Conservation (phyloP, 163 green algal species). For the Chlamydomonas reinhardtii region DNA sequence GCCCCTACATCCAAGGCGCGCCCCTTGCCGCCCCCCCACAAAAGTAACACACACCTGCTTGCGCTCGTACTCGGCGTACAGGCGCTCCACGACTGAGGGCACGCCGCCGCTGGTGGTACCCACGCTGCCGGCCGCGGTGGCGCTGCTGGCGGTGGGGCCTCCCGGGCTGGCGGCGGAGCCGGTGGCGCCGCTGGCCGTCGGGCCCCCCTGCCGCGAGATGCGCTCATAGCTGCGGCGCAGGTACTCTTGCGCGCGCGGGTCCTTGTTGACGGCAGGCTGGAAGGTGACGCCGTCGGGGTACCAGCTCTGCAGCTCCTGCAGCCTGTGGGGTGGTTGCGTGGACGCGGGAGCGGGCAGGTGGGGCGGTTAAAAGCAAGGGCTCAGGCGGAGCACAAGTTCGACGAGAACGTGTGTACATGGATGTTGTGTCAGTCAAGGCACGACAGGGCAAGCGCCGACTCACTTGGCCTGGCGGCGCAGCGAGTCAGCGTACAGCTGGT, state of each 20-base stretch:
- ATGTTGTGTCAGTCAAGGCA: too few species aligned
- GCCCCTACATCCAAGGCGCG: too few species aligned
- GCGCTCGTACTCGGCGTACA: constrained; percentile 56
- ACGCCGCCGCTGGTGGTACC: not conserved
- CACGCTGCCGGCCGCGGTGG: not conserved
- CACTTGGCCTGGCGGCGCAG: constrained; percentile 66
- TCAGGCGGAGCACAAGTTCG: too few species aligned
- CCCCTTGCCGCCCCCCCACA: too few species aligned
- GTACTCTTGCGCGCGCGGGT: constrained; percentile 44
- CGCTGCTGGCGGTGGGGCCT: not conserved
- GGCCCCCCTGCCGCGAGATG: not conserved
- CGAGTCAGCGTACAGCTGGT: constrained; percentile 85
- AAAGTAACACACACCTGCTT: constrained; percentile 22
- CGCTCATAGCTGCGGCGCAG: constrained; percentile 50
- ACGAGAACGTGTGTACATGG: too few species aligned
- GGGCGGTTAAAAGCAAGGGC: too few species aligned
- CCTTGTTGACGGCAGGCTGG: constrained; percentile 69
- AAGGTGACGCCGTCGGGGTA: constrained; percentile 85
- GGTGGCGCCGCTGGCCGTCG: not conserved
- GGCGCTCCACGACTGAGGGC: constrained; percentile 57
- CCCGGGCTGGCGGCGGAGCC: not conserved
- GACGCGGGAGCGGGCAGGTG: too few species aligned
- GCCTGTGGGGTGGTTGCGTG: constrained; percentile 10
- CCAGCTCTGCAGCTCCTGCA: constrained; percentile 70
- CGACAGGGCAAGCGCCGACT: too few species aligned